Evolutionary conservation across 176 grass and related monocot genomes (phyloP), one percentile per base, ranked within the genome.

Genomic region (Raddia distichophylla): DNA sequence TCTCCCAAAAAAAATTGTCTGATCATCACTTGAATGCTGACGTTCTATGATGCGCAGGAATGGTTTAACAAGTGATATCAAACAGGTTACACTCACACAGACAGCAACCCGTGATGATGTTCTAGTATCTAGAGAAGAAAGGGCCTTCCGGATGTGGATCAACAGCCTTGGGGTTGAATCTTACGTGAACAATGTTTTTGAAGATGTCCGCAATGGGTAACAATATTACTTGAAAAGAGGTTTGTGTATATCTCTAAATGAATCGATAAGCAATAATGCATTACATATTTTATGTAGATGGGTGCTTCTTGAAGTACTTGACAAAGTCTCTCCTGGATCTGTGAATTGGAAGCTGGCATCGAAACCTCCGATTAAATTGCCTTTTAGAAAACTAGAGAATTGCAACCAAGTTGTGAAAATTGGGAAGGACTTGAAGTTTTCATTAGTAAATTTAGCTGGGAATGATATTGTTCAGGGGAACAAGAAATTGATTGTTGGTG

Each of bases 391-490:
- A 88, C 75, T 98, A 72, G 95, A 98, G 87, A 98, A 98, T 52
- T 98, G 95, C 84, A 98, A 98, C 76, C 95, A 98, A 93, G 90
- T 98, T 72, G 56, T 98, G 81, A 93, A 93, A 63, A 91, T 98
- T 22, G 95, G 95, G 59, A 95, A 88, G 68, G 58, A 93, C 18
- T 85, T 98, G 50, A 98, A 95, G 2, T 95, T 98, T 74, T 98
- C 95, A 11, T 67, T 98, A 59, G 92, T 98, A 75, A 98, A 98
- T 88, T 80, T 98, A 75, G 95, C 95, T 86, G 95, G 95, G 55
- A 98, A 91, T 89, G 95, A 98, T 78, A 98, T 98, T 88, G 95
- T 98, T 63, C 95, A 98, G 86, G 95, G 95, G 90, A 98, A 98
- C 48, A 98, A 98, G 75, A 98, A 98, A 81, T 76, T 98, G 65